Evolutionary conservation across 2,329 filamentous ascomycete species (phyloP).

Genomic region (Myotisia sp.): DNA sequence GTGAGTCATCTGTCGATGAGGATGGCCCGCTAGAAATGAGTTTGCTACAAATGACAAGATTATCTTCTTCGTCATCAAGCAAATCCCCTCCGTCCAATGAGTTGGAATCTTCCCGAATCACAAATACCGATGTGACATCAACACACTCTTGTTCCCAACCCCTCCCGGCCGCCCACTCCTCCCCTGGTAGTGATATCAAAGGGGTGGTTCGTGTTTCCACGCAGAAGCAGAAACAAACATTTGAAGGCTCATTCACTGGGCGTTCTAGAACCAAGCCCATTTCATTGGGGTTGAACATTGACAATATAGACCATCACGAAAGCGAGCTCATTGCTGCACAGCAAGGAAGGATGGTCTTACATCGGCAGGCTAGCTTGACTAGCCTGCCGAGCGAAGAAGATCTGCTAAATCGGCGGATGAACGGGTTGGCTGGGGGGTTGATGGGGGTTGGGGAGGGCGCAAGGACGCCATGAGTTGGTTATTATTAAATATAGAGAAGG

Average conservation of each 20-base stretch:
- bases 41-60: conserved; percentile 31
- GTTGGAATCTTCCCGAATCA: no score
- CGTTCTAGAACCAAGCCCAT: no score
- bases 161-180: no score
- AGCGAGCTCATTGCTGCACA: conserved; percentile 8
- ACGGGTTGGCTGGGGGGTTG: conserved; percentile 39
- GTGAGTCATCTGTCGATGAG: conserved; percentile 62
- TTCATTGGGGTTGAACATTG: no score
- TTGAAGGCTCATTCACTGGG: no score
- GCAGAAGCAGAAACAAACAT: conserved; percentile 6
- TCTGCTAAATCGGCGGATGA: conserved; percentile 41
- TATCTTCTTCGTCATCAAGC: conserved; percentile 4
- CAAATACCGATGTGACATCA: no score
- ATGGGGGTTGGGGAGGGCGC: conserved; percentile 32
- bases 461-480: conserved; percentile 22
- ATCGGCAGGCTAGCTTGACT: conserved; percentile 34
- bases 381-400: conserved; percentile 45
- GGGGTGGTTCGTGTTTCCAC: no score
- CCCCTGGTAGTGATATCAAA: no score
- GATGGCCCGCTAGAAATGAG: conserved; percentile 72
- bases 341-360: conserved; percentile 10
- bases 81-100: no score
- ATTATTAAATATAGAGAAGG: no score
- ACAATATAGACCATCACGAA: neutral
- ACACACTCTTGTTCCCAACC: no score